These are phyloP conservation scores for Lachnellula occidentalis DNA, from an alignment of 2,329 filamentous ascomycete genomes.

Conservation along the genomic window DNA sequence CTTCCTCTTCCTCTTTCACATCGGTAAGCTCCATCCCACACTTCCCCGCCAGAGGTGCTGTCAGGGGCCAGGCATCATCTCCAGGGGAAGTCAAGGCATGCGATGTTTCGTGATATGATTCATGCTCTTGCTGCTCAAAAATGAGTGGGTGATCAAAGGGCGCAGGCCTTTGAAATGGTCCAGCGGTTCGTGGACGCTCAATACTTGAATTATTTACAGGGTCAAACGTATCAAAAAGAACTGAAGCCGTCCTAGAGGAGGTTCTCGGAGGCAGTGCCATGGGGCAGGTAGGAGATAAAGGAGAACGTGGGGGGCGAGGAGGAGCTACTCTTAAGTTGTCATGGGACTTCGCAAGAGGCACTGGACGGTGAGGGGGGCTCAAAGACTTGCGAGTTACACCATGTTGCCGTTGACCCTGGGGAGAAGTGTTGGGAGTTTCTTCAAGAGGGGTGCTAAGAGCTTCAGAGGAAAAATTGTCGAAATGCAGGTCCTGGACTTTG, in stretches of 20 bases:
- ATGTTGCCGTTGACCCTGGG: constrained; percentile 14
- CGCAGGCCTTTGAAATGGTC: constrained; percentile 41
- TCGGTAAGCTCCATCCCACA: constrained; percentile 42
- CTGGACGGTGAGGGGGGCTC: constrained; percentile 14
- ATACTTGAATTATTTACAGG: constrained; percentile 31
- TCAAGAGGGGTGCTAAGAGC: constrained; percentile 28
- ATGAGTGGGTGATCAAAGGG: constrained; percentile 32
- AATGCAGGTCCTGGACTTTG: constrained; percentile 39
- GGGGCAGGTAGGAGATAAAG: constrained; percentile 33
- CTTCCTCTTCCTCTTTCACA: constrained; percentile 60
- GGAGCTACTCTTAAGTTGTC: constrained; percentile 34
- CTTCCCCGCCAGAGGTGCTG: constrained; percentile 16
- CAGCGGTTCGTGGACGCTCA: constrained; percentile 42
- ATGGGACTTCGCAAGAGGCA: constrained; percentile 38
- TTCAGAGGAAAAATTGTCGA: constrained; percentile 45
- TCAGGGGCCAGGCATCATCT: constrained; percentile 42
- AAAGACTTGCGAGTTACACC: constrained; percentile 15
- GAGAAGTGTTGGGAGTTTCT: constrained; percentile 8
- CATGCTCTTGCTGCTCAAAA: constrained; percentile 27
- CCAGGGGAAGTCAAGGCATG: constrained; percentile 41
- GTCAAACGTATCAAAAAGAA: constrained; percentile 40
- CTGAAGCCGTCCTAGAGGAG: constrained; percentile 47
- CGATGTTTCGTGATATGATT: constrained; percentile 22
- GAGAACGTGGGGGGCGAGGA: constrained; percentile 47
- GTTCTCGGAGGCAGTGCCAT: constrained; percentile 47